Evolutionary conservation across 495 filamentous ascomycete species (phyloP), one percentile per base, ranked within the genome.

Genomic region (Hypoxylon rickii): DNA sequence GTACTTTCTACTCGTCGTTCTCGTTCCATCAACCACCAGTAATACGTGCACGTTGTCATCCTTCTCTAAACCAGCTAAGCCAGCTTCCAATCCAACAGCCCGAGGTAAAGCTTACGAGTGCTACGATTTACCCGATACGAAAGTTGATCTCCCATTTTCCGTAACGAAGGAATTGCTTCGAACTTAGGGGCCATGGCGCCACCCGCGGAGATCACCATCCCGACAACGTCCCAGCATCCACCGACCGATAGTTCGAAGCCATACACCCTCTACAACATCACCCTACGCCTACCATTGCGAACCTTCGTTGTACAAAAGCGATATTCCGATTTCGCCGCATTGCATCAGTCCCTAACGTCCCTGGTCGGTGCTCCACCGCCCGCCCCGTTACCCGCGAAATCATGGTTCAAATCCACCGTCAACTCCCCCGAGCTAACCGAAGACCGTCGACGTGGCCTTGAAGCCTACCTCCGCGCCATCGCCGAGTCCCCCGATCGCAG

Each of bases 201-300:
- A 8, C 81, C 82, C 26, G 77, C 89, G 64, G 86, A 92, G 58
- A 88, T 96, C 71, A 82, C 87, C 51, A 92, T 96, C 69, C 90
- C 91, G 21, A 83, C 78, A 24, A 87, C 89, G 7, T 86, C 82
- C 51, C 74, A 87, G 44, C 78, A 81, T 42, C 70, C 74, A 11
- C 66, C 72, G 0, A 3, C 68, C 46, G 74, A 77, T 37, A 77
- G 75, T 24, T 71, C 78, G 20, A 94, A 92, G 62, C 85, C 90
- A 1, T 90, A 88, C 78, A 97, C 94, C 1, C 74, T 89, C 73
- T 98, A 97, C 80, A 90, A 94, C 77, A 91, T 97, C 70, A 86
- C 85, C 26, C 79, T 97, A 60, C 87, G 89, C 52, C 85, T 93
- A 3, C 92, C 94, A 7, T 84, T 98, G 44, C 88, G 90, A 53